phyloP scores from a whole-genome alignment of 2,329 filamentous ascomycete species.

The Botrytis byssoidea region DNA sequence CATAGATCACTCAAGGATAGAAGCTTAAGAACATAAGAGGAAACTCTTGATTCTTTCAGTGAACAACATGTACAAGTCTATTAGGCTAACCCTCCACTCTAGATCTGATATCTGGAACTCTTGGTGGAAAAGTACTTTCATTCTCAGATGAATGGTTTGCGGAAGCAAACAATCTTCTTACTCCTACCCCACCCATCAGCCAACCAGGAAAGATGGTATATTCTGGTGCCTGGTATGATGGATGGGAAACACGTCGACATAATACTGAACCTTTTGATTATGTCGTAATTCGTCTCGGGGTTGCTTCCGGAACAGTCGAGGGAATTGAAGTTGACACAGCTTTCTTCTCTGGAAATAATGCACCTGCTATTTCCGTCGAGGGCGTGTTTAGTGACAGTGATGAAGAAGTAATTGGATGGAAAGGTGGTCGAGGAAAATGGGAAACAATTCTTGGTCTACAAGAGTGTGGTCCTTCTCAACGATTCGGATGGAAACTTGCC shows the following conservation, averaged over 20 bases:
- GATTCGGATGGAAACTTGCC: slow-evolving; percentile 70
- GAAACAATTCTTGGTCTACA: slow-evolving; percentile 67
- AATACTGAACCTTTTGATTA: slow-evolving; percentile 65
- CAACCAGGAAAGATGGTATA: slow-evolving; percentile 67
- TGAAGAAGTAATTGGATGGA: slow-evolving; percentile 64
- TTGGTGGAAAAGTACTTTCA: slow-evolving; percentile 63
- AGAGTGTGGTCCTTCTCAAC: slow-evolving; percentile 70
- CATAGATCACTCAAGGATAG: background rate
- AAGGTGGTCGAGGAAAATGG: slow-evolving; percentile 61
- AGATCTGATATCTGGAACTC: slow-evolving; percentile 61
- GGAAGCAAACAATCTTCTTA: slow-evolving; percentile 62
- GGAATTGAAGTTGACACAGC: slow-evolving; percentile 80
- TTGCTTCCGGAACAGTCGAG: slow-evolving; percentile 68
- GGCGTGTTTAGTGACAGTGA: slow-evolving; percentile 67
- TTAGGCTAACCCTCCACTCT: slow-evolving; percentile 23
- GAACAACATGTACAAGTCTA: background rate
- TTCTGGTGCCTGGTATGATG: slow-evolving; percentile 69
- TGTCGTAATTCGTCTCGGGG: slow-evolving; percentile 64
- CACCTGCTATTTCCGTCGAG: slow-evolving; percentile 74
- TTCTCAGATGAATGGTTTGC: slow-evolving; percentile 70
- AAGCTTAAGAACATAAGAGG: background rate
- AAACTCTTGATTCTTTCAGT: background rate
- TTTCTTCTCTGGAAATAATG: slow-evolving; percentile 80
- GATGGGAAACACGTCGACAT: slow-evolving; percentile 67
- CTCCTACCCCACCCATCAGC: slow-evolving; percentile 60